Percentiles rank a stretch among this genome's conserved stretches.
Evolutionary conservation across 2,329 filamentous ascomycete genomes (phyloP).

Genomic region (Thelonectria rubi): DNA sequence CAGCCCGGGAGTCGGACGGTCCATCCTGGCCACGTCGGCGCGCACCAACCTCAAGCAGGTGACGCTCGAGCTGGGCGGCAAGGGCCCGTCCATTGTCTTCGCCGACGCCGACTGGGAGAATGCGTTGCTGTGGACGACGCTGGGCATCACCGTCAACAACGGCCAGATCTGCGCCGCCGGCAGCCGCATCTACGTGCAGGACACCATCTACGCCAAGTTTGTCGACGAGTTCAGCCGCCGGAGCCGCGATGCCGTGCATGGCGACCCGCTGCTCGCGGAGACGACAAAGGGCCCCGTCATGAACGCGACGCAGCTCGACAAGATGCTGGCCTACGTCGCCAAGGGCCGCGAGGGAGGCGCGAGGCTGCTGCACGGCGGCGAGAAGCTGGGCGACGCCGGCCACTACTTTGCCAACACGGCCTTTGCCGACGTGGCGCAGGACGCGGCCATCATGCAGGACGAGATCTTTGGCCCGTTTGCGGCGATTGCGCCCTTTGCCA

Average conservation of each 20-base stretch:
- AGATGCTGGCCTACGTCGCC: conserved; percentile 68
- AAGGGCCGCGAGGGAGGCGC: conserved; percentile 29
- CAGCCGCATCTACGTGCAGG: conserved; percentile 67
- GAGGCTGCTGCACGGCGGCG: conserved; percentile 30
- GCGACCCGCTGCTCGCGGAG: conserved; percentile 34
- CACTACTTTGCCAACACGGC: conserved; percentile 44
- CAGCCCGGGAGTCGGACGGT: conserved; percentile 70
- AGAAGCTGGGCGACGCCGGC: conserved; percentile 29
- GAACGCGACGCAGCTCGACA: conserved; percentile 69
- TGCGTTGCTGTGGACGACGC: conserved; percentile 60
- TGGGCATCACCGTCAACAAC: conserved; percentile 59
- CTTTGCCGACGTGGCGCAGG: conserved; percentile 39
- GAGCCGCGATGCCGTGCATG: conserved; percentile 54
- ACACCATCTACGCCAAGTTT: conserved; percentile 65
- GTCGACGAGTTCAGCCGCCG: conserved; percentile 65
- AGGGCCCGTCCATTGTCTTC: conserved; percentile 67
- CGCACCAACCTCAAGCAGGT: conserved; percentile 65
- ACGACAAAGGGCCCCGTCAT: conserved; percentile 55
- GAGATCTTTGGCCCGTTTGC: conserved; percentile 47
- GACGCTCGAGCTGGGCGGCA: conserved; percentile 68
- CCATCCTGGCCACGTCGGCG: conserved; percentile 74
- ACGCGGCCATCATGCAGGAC: conserved; percentile 41
- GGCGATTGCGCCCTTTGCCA: conserved; percentile 38
- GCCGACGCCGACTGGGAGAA: conserved; percentile 68
- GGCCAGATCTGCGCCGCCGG: conserved; percentile 69